Percentiles rank a stretch among this genome's conserved stretches.
phyloP scores from a whole-genome alignment of 768 basidiomycete species.

The Rhodosporidiobolus odoratus region DNA sequence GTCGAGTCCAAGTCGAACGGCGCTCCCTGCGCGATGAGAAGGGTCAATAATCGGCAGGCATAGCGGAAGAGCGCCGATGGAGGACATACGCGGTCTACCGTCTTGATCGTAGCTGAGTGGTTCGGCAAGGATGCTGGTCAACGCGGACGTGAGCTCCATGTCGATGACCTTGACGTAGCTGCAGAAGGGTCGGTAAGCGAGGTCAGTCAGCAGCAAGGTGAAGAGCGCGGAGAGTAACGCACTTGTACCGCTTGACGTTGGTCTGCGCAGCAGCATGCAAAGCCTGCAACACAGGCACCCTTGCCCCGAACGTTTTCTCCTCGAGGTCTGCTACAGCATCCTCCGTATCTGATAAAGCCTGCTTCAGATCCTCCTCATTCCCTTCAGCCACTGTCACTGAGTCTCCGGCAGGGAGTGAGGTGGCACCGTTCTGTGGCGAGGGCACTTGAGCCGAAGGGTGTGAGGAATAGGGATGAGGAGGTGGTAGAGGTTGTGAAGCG shows the following conservation, averaged over 20 bases:
- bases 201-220: background rate
- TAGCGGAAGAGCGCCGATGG: background rate
- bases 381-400: background rate
- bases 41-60: no score
- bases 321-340: constrained; percentile 32
- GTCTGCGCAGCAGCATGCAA: constrained; percentile 16
- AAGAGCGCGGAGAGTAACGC: background rate
- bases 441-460: no score
- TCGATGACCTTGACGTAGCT: constrained; percentile 8
- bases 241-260: constrained; percentile 3
- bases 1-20: constrained; percentile 35
- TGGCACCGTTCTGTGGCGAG: background rate
- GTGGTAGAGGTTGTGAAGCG: background rate
- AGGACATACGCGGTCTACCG: constrained; percentile 21
- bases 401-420: background rate
- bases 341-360: constrained; percentile 27
- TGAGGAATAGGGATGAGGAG: background rate
- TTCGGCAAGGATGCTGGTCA: constrained; percentile 35
- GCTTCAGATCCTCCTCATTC: background rate
- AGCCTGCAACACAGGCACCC: constrained; percentile 28
- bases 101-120: constrained; percentile 38
- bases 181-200: background rate
- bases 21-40: no score
- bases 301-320: constrained; percentile 32
- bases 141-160: constrained; percentile 25